These are phyloP conservation scores for Ascochyta fabae DNA, from an alignment of 2,329 filamentous ascomycete genomes.

Conservation along the genomic window DNA sequence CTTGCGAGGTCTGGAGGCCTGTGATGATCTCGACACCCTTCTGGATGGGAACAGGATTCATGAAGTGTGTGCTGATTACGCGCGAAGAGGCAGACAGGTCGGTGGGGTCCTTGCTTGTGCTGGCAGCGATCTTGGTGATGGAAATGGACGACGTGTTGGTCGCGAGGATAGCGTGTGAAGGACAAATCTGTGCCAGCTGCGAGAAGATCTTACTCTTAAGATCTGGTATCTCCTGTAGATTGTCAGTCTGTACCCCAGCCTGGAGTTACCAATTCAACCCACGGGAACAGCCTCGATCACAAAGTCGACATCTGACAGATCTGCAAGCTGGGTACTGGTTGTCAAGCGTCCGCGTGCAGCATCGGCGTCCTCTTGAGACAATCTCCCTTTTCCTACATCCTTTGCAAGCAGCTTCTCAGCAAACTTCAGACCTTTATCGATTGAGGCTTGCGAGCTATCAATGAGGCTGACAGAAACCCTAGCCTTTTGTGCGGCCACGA, in stretches of 20 bases:
- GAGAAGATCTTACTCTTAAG: conserved; percentile 90
- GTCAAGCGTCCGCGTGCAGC: conserved; percentile 72
- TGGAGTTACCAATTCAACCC: neutral
- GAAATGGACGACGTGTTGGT: conserved; percentile 99
- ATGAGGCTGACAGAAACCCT: conserved; percentile 84
- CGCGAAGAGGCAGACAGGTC: conserved; percentile 83
- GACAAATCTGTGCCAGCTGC: conserved; percentile 79
- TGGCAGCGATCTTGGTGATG: conserved; percentile 92
- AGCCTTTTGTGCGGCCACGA: conserved; percentile 87
- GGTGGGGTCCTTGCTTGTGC: conserved; percentile 77
- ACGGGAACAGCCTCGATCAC: conserved; percentile 93
- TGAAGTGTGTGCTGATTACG: conserved; percentile 96
- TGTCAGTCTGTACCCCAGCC: conserved; percentile 3
- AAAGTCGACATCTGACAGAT: conserved; percentile 86
- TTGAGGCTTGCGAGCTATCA: conserved; percentile 80
- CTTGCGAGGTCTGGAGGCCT: conserved; percentile 85
- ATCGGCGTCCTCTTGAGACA: conserved; percentile 82
- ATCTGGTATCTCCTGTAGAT: conserved; percentile 71
- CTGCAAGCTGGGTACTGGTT: conserved; percentile 74
- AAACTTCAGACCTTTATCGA: conserved; percentile 89
- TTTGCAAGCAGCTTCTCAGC: conserved; percentile 94
- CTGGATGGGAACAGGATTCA: conserved; percentile 97
- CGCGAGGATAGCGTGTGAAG: conserved; percentile 85
- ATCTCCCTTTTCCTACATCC: conserved; percentile 84
- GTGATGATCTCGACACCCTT: conserved; percentile 98